phyloP scores from a whole-genome alignment of 176 grass and related monocot genomes.

The Raddia distichophylla region DNA sequence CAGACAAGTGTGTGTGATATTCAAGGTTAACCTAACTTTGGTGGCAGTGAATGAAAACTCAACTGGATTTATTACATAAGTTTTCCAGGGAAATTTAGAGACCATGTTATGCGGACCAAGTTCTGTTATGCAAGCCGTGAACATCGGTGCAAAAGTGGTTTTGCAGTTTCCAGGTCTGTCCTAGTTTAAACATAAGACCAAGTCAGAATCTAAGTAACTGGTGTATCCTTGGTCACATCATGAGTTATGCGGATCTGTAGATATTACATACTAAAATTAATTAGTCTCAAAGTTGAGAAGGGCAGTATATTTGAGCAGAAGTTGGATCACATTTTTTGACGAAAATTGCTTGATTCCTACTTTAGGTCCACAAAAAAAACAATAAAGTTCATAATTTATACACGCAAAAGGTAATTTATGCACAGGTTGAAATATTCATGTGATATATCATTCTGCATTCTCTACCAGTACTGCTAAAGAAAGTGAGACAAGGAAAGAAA shows the following conservation, averaged over 20 bases:
- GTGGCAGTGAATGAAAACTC: neutral
- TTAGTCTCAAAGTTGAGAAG: neutral
- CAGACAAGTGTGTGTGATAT: neutral
- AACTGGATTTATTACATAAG: constrained; percentile 16
- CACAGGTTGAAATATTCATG: neutral
- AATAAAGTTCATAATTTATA: constrained; percentile 8
- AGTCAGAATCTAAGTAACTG: constrained; percentile 6
- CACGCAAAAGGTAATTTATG: neutral
- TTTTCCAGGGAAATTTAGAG: neutral
- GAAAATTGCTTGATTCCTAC: neutral
- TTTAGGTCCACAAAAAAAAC: constrained; percentile 8
- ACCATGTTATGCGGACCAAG: neutral
- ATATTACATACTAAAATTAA: neutral
- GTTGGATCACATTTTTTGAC: neutral
- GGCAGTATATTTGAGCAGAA: neutral
- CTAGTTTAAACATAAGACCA: constrained; percentile 21
- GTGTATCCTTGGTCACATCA: neutral
- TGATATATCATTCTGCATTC: neutral
- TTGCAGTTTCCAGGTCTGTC: neutral
- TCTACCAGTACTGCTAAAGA: neutral
- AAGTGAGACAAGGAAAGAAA: constrained; percentile 5
- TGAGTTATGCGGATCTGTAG: neutral
- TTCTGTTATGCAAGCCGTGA: neutral
- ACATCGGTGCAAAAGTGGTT: neutral
- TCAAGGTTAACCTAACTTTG: constrained; percentile 11